Percentiles rank a stretch among this genome's conserved stretches.
These are phyloP conservation scores for Meripilus lineatus DNA, from an alignment of 1,284 basidiomycete species.

Conservation along the genomic window DNA sequence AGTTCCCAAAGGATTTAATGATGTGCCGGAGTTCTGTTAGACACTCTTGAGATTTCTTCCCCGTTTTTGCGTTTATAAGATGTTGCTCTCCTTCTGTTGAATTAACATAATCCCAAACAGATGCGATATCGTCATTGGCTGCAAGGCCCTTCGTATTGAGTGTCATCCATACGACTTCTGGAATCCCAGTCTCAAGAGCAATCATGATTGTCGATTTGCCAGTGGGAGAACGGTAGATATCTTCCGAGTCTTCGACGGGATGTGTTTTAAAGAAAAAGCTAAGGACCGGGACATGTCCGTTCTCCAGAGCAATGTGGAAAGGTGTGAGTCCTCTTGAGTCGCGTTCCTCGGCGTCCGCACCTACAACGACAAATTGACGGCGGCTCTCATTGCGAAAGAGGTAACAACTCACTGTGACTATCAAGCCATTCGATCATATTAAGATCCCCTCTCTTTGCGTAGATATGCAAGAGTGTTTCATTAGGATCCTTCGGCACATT, in stretches of 20 bases:
- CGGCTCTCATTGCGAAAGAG: neutral
- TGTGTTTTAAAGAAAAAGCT: conserved; percentile 55
- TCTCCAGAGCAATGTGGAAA: conserved; percentile 60
- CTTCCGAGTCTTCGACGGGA: conserved; percentile 42
- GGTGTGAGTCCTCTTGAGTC: conserved; percentile 52
- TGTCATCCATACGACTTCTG: conserved; percentile 57
- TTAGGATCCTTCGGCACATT: conserved; percentile 43
- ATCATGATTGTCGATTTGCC: conserved; percentile 44
- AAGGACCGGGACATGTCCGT: conserved; percentile 44
- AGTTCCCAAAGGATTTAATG: conserved; percentile 48
- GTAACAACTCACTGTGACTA: conserved; percentile 49
- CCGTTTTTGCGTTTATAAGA: conserved; percentile 23
- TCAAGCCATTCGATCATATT: conserved; percentile 64
- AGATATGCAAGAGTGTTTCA: conserved; percentile 68
- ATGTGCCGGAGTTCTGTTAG: conserved; percentile 50
- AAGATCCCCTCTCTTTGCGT: conserved; percentile 45
- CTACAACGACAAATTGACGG: conserved; percentile 28
- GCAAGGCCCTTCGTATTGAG: conserved; percentile 55
- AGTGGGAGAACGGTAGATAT: conserved; percentile 41
- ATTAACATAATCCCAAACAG: conserved; percentile 45
- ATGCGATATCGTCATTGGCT: conserved; percentile 40
- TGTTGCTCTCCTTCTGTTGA: conserved; percentile 30
- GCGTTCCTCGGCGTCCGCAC: conserved; percentile 66
- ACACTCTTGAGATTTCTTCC: conserved; percentile 28
- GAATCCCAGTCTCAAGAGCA: conserved; percentile 52